Conservation (phyloP, 805 yeast species). For the Priceomyces castillae region DNA sequence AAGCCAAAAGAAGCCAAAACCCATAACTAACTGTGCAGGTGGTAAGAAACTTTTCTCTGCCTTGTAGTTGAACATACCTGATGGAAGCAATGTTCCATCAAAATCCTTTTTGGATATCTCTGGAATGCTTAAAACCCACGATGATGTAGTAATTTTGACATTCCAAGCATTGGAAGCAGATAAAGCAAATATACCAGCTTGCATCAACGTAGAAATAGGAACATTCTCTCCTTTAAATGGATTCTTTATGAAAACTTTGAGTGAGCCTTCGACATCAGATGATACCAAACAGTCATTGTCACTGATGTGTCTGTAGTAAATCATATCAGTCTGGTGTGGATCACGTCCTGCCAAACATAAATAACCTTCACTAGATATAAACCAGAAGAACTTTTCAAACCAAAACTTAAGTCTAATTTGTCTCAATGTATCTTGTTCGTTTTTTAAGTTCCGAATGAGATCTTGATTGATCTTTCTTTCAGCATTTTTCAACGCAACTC, state of each 20-base stretch:
- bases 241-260: slow-evolving; percentile 78
- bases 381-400: slow-evolving; percentile 96
- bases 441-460: slow-evolving; percentile 57
- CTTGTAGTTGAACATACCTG: slow-evolving; percentile 59
- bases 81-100: slow-evolving; percentile 54
- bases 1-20: slow-evolving; percentile 78
- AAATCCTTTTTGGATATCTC: slow-evolving; percentile 70
- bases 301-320: slow-evolving; percentile 73
- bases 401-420: slow-evolving; percentile 72
- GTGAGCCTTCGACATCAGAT: slow-evolving; percentile 70
- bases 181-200: slow-evolving; percentile 85
- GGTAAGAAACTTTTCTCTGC: slow-evolving; percentile 61
- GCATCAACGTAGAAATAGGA: slow-evolving; percentile 84
- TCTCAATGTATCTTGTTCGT: slow-evolving; percentile 50
- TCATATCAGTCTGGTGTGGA: slow-evolving; percentile 70
- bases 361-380: slow-evolving; percentile 85
- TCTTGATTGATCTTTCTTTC: slow-evolving; percentile 75
- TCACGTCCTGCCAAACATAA: slow-evolving; percentile 87
- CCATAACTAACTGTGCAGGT: slow-evolving; percentile 86
- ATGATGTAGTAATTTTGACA: slow-evolving; percentile 71
- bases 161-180: slow-evolving; percentile 89
- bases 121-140: slow-evolving; percentile 78
- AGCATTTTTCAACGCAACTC: slow-evolving; percentile 77
- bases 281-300: slow-evolving; percentile 70
- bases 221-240: slow-evolving; percentile 67